Evolutionary conservation across 495 filamentous ascomycete genomes (phyloP), one percentile per base, ranked within the genome.

Genomic region (Penicillium dipodomyicola): DNA sequence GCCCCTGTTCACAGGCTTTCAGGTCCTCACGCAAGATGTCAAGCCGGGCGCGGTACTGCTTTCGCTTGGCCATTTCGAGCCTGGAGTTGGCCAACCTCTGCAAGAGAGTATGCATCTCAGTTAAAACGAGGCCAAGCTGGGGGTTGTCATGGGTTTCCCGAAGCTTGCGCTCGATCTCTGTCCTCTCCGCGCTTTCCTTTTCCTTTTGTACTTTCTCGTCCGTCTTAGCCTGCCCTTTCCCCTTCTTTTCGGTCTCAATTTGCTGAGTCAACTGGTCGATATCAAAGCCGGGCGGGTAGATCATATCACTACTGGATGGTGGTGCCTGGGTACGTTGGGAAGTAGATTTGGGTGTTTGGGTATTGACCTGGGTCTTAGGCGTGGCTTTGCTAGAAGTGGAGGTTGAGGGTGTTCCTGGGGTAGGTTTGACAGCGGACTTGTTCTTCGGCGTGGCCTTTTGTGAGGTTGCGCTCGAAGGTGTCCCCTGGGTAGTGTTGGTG

Each of bases 141-240:
- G 45, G 45, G 12, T 32, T 29, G 5, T 4, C 23, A 25, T 25
- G 11, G 17, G 4, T 33, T 20, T 48, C 10, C n/a, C 7, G 17
- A 20, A 48, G 27, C 29, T 48, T 48, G 45, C 17, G 45, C 9
- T 32, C 29, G 5, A 48, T 32, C 20, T 32, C 45, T 17, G 4
- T 30, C 10, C 12, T 50, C 19, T 58, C 56, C 0, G 32, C 17
- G 1, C 50, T 39, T 17, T 58, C 32, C 20, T 60, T 48, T 5
- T 32, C 29, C 27, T 12, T 48, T 23, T 15, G 35, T 2, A 14
- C 0, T 14, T 29, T 41, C 33, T 52, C 49, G 3, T 29, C 52
- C 11, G 45, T 23, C 12, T 48, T 57, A 8, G 35, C 27, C 30
- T 58, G 33, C 25, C 22, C 35, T 14, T 43, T 41, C 4, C 17